Evolutionary conservation across 2,329 filamentous ascomycete species (phyloP), one percentile per base, ranked within the genome.

Genomic region (Aspergillus sp.): DNA sequence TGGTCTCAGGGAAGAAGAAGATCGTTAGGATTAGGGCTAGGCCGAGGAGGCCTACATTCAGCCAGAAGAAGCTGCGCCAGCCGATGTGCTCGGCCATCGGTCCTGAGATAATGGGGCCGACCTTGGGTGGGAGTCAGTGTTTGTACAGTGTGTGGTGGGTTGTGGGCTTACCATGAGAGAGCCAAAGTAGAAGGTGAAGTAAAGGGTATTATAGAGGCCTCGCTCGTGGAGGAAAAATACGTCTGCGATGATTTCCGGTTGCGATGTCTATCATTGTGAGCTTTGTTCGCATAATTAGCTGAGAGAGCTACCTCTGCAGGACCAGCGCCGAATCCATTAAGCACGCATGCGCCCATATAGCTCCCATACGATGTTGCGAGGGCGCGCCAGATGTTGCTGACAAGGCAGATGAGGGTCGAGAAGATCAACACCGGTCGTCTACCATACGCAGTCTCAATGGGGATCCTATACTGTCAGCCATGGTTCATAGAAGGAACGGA

Each of bases 11-110:
- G 59, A 86, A 86, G 60, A 82, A 72, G 62, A 85, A 82, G 24
- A 85, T 64, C 32, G 79, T 73, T 62, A 82, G 71, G 4, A 84
- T 26, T 19, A 80, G 67, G 0, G 77, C 76, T 3, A 80, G 60
- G 1, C 70, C 78, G 2, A 83, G 67, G 1, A 86, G 47, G 1
- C 65, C 84, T 2, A 82, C 79, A 56, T 86, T 85, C 56, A 87
- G 72, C 83, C 83, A 87, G 81, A 82, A 87, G 65, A 87, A 87
- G 60, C 72, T 82, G 22, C 82, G 73, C 80, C 82, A 85, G 45
- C 82, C 82, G 3, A 79, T 64, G 33, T 80, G 76, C 41, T 80
- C 71, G 1, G 82, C 77, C 82, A 87, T 87, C 0, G 80, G 69
- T 1, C 84, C 84, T 1, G 81, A 73, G 45, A 85, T 75, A 52